These are phyloP conservation scores for Leccinum incarnatum DNA, from an alignment of 768 basidiomycete species.

Conservation along the genomic window DNA sequence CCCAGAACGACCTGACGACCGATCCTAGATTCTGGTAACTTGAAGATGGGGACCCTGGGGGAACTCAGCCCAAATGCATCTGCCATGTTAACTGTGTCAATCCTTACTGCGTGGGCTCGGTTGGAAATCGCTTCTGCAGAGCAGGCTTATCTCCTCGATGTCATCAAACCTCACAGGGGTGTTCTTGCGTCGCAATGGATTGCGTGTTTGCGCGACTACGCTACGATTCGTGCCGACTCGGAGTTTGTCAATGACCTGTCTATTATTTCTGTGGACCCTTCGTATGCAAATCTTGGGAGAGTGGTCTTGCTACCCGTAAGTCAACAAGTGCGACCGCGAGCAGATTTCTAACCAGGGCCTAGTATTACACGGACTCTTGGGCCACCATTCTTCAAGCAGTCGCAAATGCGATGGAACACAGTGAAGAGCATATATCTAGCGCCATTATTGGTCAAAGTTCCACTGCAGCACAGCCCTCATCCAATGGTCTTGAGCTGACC, in stretches of 20 bases:
- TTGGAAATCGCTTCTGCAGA: constrained; percentile 73
- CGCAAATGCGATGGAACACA: constrained; percentile 69
- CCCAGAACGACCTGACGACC: constrained; percentile 7
- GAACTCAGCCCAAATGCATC: constrained; percentile 93
- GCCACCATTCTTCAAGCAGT: constrained; percentile 81
- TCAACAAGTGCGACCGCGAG: constrained; percentile 6
- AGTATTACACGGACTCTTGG: constrained; percentile 91
- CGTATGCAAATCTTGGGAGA: constrained; percentile 84
- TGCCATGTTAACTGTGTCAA: constrained; percentile 90
- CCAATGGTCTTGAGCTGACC: constrained; percentile 21
- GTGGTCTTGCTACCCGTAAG: constrained; percentile 90
- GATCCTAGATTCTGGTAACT: constrained; percentile 68
- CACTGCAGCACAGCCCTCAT: constrained; percentile 14
- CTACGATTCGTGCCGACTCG: constrained; percentile 84
- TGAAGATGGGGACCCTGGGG: constrained; percentile 81
- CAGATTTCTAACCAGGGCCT: constrained; percentile 2
- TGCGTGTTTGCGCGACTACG: constrained; percentile 86
- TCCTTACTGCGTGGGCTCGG: constrained; percentile 94
- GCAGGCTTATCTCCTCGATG: constrained; percentile 74
- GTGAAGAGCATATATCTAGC: constrained; percentile 64
- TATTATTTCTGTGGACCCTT: constrained; percentile 71
- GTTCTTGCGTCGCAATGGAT: constrained; percentile 85
- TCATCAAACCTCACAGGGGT: constrained; percentile 76
- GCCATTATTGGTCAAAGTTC: constrained; percentile 73
- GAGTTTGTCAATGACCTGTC: constrained; percentile 79